Evolutionary conservation across 495 filamentous ascomycete species (phyloP).

Genomic region (Pseudotulostoma volvatum): DNA sequence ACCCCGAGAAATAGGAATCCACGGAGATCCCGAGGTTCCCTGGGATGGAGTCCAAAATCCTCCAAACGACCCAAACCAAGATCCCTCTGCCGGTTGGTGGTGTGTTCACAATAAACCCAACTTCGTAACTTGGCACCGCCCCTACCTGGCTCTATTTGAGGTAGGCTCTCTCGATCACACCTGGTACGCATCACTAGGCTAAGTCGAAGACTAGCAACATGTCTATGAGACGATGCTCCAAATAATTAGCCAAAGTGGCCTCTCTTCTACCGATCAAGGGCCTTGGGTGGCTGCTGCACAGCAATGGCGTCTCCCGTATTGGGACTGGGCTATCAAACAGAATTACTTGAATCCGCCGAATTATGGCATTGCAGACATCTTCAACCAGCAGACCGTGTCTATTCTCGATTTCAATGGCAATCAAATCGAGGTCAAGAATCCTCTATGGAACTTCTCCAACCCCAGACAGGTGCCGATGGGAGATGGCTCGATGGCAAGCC

Average conservation of each 20-base stretch:
- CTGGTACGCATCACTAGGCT: not conserved
- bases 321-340: slow-evolving; percentile 28
- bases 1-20: slow-evolving; percentile 8
- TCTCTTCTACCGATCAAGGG: slow-evolving; percentile 2
- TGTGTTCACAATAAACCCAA: slow-evolving; percentile 4
- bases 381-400: slow-evolving; percentile 17
- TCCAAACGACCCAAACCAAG: slow-evolving; percentile 1
- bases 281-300: slow-evolving; percentile 23
- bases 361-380: slow-evolving; percentile 13
- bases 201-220: slow-evolving; percentile 4
- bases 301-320: slow-evolving; percentile 32
- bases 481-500: not conserved
- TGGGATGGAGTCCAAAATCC: slow-evolving; percentile 11
- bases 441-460: slow-evolving; percentile 7
- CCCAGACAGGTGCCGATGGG: slow-evolving; percentile 8
- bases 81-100: not conserved
- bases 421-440: slow-evolving; percentile 11
- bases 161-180: slow-evolving; percentile 9
- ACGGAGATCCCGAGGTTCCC: slow-evolving; percentile 9
- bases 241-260: slow-evolving; percentile 9
- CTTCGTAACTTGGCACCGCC: slow-evolving; percentile 24
- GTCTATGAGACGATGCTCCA: slow-evolving; percentile 9
- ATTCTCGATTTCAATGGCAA: slow-evolving; percentile 19
- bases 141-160: slow-evolving; percentile 27
- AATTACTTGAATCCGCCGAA: slow-evolving; percentile 8